Conservation (phyloP, 208 protist species). For the Vickermania spadyakhi region DNA sequence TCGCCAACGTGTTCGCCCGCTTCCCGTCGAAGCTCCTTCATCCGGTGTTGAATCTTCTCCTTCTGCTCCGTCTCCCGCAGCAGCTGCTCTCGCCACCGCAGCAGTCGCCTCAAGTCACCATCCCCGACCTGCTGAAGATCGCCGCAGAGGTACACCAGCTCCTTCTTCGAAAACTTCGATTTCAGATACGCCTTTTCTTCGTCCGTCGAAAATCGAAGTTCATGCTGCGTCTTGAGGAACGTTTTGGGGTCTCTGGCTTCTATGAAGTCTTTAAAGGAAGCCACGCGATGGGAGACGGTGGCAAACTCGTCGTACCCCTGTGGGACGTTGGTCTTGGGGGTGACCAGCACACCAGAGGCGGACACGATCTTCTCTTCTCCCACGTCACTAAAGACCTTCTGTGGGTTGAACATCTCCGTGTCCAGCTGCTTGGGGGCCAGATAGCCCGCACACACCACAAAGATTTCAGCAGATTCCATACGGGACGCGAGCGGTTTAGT, state of each 20-base stretch:
- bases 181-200: conserved; percentile 65
- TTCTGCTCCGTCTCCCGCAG: conserved; percentile 36
- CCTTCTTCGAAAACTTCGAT: conserved; percentile 83
- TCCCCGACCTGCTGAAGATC: conserved; percentile 95
- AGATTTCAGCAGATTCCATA: conserved; percentile 98
- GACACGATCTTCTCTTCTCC: conserved; percentile 83
- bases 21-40: conserved; percentile 8
- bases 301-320: conserved; percentile 90
- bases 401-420: conserved; percentile 93
- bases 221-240: conserved; percentile 82
- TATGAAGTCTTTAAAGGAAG: conserved; percentile 88
- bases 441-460: conserved; percentile 97
- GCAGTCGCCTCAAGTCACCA: conserved; percentile 85
- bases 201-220: conserved; percentile 83
- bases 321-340: conserved; percentile 68
- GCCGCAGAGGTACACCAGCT: conserved; percentile 85
- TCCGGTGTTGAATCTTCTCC: conserved; percentile 6
- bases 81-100: conserved; percentile 92
- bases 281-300: conserved; percentile 65
- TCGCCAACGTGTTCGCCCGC: conserved; percentile 14
- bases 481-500: conserved; percentile 97
- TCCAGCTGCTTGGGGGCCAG: conserved; percentile 95
- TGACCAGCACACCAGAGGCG: conserved; percentile 52
- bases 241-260: conserved; percentile 76
- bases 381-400: conserved; percentile 93